These are phyloP conservation scores for Stachybotrys chlorohalonatus DNA, from an alignment of 2,329 filamentous ascomycete species.

Conservation along the genomic window DNA sequence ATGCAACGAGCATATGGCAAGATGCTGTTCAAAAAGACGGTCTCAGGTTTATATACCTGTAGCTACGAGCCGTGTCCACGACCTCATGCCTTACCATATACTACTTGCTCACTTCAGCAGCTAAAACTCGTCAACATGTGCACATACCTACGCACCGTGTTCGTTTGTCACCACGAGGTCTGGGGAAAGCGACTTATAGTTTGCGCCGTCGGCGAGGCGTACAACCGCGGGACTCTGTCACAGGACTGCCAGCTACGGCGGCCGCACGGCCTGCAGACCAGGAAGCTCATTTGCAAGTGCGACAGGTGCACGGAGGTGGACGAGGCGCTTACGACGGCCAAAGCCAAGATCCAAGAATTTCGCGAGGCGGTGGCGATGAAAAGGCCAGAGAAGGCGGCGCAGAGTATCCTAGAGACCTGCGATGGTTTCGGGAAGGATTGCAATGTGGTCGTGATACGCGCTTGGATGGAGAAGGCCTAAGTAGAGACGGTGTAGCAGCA, in stretches of 20 bases:
- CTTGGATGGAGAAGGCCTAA: no score
- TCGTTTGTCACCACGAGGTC: conserved; percentile 14
- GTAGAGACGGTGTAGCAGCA: no score
- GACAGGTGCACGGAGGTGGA: conserved; percentile 12
- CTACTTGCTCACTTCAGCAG: no score
- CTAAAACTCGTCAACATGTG: conserved; percentile 14
- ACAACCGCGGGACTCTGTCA: conserved; percentile 1
- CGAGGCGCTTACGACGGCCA: conserved; percentile 6
- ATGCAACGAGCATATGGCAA: no score
- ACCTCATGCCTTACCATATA: no score
- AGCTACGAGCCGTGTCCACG: no score
- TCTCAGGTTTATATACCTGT: no score
- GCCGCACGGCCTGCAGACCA: conserved; percentile 13
- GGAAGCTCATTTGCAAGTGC: conserved; percentile 11
- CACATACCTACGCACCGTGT: conserved; percentile 14
- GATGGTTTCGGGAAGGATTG: neutral
- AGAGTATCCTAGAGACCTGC: no score
- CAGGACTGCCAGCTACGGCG: conserved; percentile 9
- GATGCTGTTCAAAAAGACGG: no score
- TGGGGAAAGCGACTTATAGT: conserved; percentile 15
- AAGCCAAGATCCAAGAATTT: conserved; percentile 7
- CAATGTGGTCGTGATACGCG: neutral
- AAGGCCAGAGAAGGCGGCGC: neutral
- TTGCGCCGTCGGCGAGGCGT: conserved; percentile 10
- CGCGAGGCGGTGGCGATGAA: conserved; percentile 4